Base-by-base conservation (phyloP, 768 basidiomycete genomes). In the Cyclocybe aegerita region DNA sequence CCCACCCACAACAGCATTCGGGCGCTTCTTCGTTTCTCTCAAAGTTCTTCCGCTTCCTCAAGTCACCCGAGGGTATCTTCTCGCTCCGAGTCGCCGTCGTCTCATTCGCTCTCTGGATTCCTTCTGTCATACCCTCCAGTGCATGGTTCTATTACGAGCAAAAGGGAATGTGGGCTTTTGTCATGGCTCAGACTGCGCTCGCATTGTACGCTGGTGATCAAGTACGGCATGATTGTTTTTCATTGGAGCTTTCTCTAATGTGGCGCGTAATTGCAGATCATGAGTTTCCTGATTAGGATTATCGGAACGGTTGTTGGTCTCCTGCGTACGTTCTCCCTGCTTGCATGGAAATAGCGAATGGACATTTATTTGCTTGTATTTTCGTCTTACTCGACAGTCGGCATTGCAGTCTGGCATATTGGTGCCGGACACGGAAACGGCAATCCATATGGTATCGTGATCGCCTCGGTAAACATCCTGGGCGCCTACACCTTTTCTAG, bases 121-220 rank as follows among this genome's bases (percentile, higher is more conserved):
- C 75, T n/a, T 56, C 70, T n/a, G 75, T 75, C 9, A 69, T 68
- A 41, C 52, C 49, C 3, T 53, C 62, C 8, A 70, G 64, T 7
- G 72, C 73, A 4, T 73, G 69, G 70, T 74, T 77, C 49, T 74
- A 71, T 54, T 77, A 75, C 46, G 58, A 57, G 6, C 69, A 77
- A 42, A 70, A 70, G 17, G 75, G 74, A 4, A 43, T 77, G 10
- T 77, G 75, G 75, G 73, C 71, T 9, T 58, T 77, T 50, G 75
- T 77, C 36, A 75, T 74, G 74, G 70, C 67, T 10, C 50, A 72
- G 68, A 62, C 66, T 15, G 72, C 62, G 8, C 58, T 76, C 37
- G 72, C 71, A 10, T 62, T 73, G 8, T 76, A 73, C 56, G 73
- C 74, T 32, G 75, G 75, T 33, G 74, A 75, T 56, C 75, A 75